Base-by-base conservation (phyloP, 306 rosid genomes). In the Phaseolus lunatus region DNA sequence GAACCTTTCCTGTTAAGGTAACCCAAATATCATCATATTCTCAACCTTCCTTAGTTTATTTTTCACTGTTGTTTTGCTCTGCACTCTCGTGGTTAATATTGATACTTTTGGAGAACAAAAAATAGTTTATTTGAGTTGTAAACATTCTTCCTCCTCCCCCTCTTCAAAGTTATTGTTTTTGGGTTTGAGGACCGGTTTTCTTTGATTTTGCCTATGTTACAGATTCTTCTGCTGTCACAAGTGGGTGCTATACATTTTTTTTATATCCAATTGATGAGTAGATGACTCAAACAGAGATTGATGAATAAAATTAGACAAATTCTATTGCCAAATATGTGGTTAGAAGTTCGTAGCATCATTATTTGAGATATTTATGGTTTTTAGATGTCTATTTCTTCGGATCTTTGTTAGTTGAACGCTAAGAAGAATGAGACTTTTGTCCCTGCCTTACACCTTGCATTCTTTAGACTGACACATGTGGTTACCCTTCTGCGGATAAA, bases 1-100 rank as follows among this genome's bases (percentile, higher is more conserved):
- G 98, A 72, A 96, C 99, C 26, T 96, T 96, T 76, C 99, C 99
- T 33, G 97, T 89, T 67, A 90, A 96, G 99, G 99, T 96, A 85
- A 80, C 31, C 31, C 58, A 19, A 72, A 31, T 57, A 33, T 67
- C 65, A 35, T 75, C 75, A 61, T 82, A 67, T 43, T 43, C 48
- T 43, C 48, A 43, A 66, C 52, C 39, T 26, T 23, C 11, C 27
- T 4, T 11, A 41, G 63, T 67, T 75, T 19, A 47, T 4, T 33
- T 33, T 18, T 43, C 53, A 48, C 3, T 18, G 15, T 66, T 33
- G 45, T 56, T 44, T 73, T 24, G 26, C 64, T 31, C 61, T 53
- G 58, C 52, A 9, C 22, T 29, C 63, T 71, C 45, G 66, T 71
- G 53, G 24, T 43, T 31, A 33, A 7, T 58, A 50, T 67, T 31